These are phyloP conservation scores for Candida stauntonica DNA, from an alignment of 805 yeast species.

Conservation along the genomic window DNA sequence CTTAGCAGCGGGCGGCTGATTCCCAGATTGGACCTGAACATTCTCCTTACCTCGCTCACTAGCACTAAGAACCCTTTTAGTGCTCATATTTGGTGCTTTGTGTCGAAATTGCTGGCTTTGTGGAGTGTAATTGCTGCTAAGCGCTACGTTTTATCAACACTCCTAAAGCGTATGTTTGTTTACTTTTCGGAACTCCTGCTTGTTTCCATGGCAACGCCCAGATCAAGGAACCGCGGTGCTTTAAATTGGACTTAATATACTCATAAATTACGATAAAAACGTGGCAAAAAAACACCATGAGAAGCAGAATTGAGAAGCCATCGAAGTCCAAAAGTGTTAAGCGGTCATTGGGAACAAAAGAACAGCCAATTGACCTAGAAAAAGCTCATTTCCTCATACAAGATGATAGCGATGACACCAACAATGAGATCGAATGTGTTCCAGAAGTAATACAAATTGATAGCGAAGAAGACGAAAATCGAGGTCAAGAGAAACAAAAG, in stretches of 20 bases:
- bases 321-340: too few species aligned
- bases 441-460: not conserved
- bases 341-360: not conserved
- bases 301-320: too few species aligned
- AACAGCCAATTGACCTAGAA: slow-evolving; percentile 1
- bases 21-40: not conserved
- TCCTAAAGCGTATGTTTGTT: not conserved
- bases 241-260: too few species aligned
- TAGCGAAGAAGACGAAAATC: not conserved
- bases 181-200: not conserved
- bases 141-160: not conserved
- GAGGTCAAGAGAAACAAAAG: too few species aligned
- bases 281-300: too few species aligned
- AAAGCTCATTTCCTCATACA: too few species aligned
- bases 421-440: not conserved
- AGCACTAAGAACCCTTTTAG: not conserved
- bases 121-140: not conserved
- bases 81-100: too few species aligned
- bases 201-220: not conserved
- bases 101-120: too few species aligned
- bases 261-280: too few species aligned
- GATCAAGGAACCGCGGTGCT: too few species aligned
- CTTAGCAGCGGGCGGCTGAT: not conserved
- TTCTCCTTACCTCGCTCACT: not conserved
- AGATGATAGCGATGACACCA: not conserved